Percentiles rank a stretch among this genome's conserved stretches.
Evolutionary conservation across 257 asterid species (phyloP).

Genomic region (Scutellaria galericulata): DNA sequence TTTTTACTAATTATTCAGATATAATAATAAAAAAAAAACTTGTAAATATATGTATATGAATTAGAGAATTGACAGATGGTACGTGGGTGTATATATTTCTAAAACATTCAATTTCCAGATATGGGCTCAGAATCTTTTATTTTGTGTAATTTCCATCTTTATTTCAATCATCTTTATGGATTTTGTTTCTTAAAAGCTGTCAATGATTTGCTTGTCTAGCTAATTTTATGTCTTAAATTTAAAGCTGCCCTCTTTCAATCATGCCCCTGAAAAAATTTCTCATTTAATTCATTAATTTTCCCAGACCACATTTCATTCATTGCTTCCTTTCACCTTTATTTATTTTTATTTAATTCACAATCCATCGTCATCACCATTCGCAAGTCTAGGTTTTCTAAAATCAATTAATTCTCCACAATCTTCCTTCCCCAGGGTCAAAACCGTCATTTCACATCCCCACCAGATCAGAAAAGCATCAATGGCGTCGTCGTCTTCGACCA

Average conservation of each 20-base stretch:
- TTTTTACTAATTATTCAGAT: too few species aligned
- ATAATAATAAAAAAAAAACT: too few species aligned
- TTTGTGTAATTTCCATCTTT: slow-evolving; percentile 35
- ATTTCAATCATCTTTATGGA: slow-evolving; percentile 45
- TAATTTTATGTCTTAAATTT: slow-evolving; percentile 41
- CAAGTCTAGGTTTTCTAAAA: too few species aligned
- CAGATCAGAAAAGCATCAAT: slow-evolving; percentile 7
- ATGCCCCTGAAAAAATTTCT: slow-evolving; percentile 26
- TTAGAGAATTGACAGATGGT: slow-evolving; percentile 45
- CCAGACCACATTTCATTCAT: slow-evolving; percentile 3
- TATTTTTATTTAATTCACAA: not conserved
- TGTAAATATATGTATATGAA: not conserved
- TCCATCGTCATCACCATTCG: too few species aligned
- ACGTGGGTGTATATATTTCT: slow-evolving; percentile 43
- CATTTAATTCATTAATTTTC: slow-evolving; percentile 19
- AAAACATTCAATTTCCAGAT: slow-evolving; percentile 53
- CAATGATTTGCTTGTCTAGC: slow-evolving; percentile 55
- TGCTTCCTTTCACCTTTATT: too few species aligned
- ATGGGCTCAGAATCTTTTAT: slow-evolving; percentile 41
- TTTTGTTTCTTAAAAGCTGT: slow-evolving; percentile 47
- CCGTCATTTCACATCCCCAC: too few species aligned
- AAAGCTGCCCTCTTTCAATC: slow-evolving; percentile 43
- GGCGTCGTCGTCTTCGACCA: slow-evolving; percentile 60
- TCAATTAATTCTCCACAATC: too few species aligned
- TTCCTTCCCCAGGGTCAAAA: too few species aligned